These are phyloP conservation scores for Dendrobium officinale DNA, from an alignment of 106 monocot genomes.

Conservation along the genomic window DNA sequence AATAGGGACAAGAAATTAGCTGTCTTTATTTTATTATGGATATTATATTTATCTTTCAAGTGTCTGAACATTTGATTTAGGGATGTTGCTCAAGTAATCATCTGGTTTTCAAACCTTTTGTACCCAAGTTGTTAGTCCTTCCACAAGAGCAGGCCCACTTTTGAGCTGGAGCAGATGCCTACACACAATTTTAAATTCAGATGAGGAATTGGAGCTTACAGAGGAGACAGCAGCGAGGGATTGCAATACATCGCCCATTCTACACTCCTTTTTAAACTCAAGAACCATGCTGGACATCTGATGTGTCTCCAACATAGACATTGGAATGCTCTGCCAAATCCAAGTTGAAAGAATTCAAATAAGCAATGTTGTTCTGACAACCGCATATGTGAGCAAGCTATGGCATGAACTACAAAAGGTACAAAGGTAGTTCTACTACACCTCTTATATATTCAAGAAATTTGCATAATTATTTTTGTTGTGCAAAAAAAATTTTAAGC, in stretches of 20 bases:
- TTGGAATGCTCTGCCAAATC: slow-evolving; percentile 35
- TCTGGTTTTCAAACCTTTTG: slow-evolving; percentile 13
- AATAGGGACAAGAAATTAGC: too few species aligned
- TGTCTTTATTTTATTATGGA: too few species aligned
- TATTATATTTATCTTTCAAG: too few species aligned
- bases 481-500: too few species aligned
- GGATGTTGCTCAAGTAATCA: background rate
- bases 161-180: slow-evolving; percentile 53
- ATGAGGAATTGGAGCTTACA: slow-evolving; percentile 6
- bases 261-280: slow-evolving; percentile 60
- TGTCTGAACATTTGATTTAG: too few species aligned
- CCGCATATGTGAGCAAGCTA: too few species aligned
- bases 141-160: slow-evolving; percentile 42
- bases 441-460: too few species aligned
- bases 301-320: slow-evolving; percentile 38
- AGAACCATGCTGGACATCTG: slow-evolving; percentile 41
- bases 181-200: slow-evolving; percentile 30
- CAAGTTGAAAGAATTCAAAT: too few species aligned
- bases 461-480: too few species aligned
- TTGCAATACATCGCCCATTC: slow-evolving; percentile 52
- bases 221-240: slow-evolving; percentile 52
- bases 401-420: too few species aligned
- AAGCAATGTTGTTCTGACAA: too few species aligned
- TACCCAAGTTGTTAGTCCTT: slow-evolving; percentile 50
- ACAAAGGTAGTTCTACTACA: too few species aligned